Base-by-base conservation (phyloP, 2,329 filamentous ascomycete genomes). In the Trichophyton simii region DNA sequence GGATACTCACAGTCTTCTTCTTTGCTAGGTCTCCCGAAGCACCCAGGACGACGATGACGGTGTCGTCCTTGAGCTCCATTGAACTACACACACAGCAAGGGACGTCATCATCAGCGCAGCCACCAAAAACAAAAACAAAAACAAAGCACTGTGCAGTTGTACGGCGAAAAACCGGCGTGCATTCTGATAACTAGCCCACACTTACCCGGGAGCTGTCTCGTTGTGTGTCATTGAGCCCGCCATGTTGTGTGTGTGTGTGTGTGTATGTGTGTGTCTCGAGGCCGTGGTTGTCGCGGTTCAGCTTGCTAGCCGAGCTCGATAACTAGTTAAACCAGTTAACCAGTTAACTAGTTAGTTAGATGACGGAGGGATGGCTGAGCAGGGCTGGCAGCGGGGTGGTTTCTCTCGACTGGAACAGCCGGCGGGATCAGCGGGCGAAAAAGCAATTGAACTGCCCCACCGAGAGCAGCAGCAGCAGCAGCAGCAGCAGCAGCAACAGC, bases 11-110 rank as follows among this genome's bases (percentile, higher is more conserved):
- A 54, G 94, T 99, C 87, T 99, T 99, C 87, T 99, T 99, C 84
- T 99, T 99, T 59, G 94, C 94, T 68, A 99, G 80, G 82, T 99
- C 94, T 71, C 94, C 94, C 60, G 94, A 99, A 67, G 94, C 94
- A 72, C 94, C 94, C 68, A 99, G 86, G 70, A 99, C 94, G 71
- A 99, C 84, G 71, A 99, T 95, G 73, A 91, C 84, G 67, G 94
- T 99, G 83, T 99, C 95, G 73, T 97, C 90, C 83, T 96, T 99
- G 73, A 99, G 87, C 84, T 99, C 94, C 77, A 95, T 82, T 71
- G 84, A 86, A 73, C 90, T 95, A 63, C 13, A 28, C 28, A 28
- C 6, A 28, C 28, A 28, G 28, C 28, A 28, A 36, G 44, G 15
- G 41, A 59, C 11, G 41, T 42, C 55, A 42, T 31, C 55, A 25